A percentile compares a stretch with the other conserved stretches of the same genome.
These are phyloP conservation scores for Podila verticillata DNA, from an alignment of 192 early-diverging fungal genomes.

Conservation along the genomic window DNA sequence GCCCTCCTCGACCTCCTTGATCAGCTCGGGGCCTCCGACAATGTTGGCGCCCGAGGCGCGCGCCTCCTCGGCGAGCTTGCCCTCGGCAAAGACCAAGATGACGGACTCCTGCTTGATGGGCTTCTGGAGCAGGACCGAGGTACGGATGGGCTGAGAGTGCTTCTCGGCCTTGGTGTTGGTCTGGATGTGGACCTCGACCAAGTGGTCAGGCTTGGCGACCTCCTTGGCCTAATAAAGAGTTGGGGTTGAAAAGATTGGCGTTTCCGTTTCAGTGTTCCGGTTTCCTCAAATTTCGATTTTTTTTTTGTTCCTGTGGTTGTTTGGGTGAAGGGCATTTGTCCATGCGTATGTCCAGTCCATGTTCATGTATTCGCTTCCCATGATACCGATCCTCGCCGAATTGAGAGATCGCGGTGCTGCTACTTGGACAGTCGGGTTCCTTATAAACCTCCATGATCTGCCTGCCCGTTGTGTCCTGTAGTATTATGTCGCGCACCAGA, in stretches of 20 bases:
- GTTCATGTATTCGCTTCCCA: too few species aligned
- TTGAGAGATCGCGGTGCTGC: too few species aligned
- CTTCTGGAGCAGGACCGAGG: constrained; percentile 78
- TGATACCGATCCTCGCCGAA: too few species aligned
- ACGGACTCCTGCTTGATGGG: constrained; percentile 66
- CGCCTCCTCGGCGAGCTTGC: constrained; percentile 84
- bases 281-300: too few species aligned
- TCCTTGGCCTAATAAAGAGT: constrained; percentile 61
- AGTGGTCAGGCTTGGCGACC: constrained; percentile 69
- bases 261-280: too few species aligned
- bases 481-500: too few species aligned
- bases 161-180: constrained; percentile 73
- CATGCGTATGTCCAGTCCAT: too few species aligned
- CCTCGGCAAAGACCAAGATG: constrained; percentile 91
- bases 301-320: too few species aligned
- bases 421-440: too few species aligned
- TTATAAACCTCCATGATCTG: too few species aligned
- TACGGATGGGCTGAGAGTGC: constrained; percentile 82
- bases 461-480: too few species aligned
- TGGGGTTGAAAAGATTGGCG: background rate
- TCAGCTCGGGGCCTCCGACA: constrained; percentile 90
- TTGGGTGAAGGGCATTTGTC: too few species aligned
- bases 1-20: constrained; percentile 66
- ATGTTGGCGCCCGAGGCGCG: constrained; percentile 79
- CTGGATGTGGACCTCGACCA: constrained; percentile 77